Base-by-base conservation (phyloP, 495 filamentous ascomycete genomes). In the Daldinia vernicosa region DNA sequence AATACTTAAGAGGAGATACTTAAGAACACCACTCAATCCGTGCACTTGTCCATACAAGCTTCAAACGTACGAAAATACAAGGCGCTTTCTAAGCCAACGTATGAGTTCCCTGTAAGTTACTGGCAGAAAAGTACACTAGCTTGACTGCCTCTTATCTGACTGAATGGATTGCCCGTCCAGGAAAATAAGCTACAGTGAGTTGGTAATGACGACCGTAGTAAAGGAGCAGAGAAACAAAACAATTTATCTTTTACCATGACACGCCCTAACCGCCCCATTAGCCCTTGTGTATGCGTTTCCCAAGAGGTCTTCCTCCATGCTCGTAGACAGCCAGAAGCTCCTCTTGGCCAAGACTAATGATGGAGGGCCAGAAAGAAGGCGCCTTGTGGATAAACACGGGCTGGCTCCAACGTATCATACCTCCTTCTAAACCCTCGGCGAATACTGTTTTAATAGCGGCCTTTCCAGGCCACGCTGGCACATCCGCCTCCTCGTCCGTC, bases 401-500 rank as follows among this genome's bases (percentile, higher is more conserved):
- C 56, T 47, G 63, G 47, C 67, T 55, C 75, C 74, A 78, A 30
- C 3, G 15, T 14, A 79, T 67, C 26, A 8, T 24, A 0, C 77
- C 77, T 4, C 71, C 47, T 9, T 54, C 15, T 39, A 70, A 17
- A 19, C 66, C 62, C 9, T 62, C 66, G 0, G 72, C 70, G 27
- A 76, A 79, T 17, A 78, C 69, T 9, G 70, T 74, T 52, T 79
- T 79, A 47, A 80, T 56, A 3, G 74, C 74, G 0, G 78, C 77
- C 8, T 73, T 74, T 17, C 51, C 27, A 0, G 78, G 78, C 78
- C 78, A 80, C 12, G 43, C 35, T 24, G 63, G 35, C 47, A 33
- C 60, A 3, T 63, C 74, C 4, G 66, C 51, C 24, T 89, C 85
- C 71, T 89, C 87, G 62, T 90, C 86, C 0, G 86, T 89, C 85